Conservation (phyloP, 2,329 filamentous ascomycete genomes). For the Septoria petroselini region DNA sequence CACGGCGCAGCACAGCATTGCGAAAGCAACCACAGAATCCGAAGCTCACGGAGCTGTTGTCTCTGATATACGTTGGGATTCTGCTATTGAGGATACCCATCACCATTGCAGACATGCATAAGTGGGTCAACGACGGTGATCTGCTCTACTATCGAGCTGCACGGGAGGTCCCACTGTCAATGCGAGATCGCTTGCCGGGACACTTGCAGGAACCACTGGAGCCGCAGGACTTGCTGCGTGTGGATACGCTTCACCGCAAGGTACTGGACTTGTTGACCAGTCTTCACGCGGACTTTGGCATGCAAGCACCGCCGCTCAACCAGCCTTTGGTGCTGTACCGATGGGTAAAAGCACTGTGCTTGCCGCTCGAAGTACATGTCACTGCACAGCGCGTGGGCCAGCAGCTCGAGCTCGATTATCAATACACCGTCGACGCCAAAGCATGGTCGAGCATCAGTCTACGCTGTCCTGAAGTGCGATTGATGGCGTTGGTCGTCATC, state of each 20-base stretch:
- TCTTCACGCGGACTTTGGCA: constrained; percentile 65
- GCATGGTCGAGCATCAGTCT: constrained; percentile 46
- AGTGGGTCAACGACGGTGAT: constrained; percentile 64
- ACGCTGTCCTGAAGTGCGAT: constrained; percentile 69
- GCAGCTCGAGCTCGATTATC: constrained; percentile 54
- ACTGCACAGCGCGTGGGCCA: constrained; percentile 57
- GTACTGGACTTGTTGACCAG: constrained; percentile 61
- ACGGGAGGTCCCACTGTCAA: constrained; percentile 58
- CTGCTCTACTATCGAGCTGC: constrained; percentile 68
- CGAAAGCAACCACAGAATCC: constrained; percentile 53
- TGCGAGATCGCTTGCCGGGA: constrained; percentile 62
- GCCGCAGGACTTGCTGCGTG: constrained; percentile 46
- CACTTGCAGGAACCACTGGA: constrained; percentile 61
- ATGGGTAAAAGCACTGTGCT: constrained; percentile 66
- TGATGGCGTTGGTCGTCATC: constrained; percentile 69
- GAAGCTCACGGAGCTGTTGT: constrained; percentile 69
- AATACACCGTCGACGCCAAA: constrained; percentile 44
- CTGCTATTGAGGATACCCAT: constrained; percentile 72
- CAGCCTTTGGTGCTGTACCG: constrained; percentile 64
- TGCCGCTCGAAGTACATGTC: constrained; percentile 69
- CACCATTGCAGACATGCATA: constrained; percentile 67
- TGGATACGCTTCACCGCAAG: constrained; percentile 61
- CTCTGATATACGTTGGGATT: constrained; percentile 74
- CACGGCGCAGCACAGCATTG: constrained; percentile 36
- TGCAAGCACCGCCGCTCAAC: constrained; percentile 72